Base-by-base conservation (phyloP, 225 moss, liverwort and hornwort species). In the Bryum argenteum region DNA sequence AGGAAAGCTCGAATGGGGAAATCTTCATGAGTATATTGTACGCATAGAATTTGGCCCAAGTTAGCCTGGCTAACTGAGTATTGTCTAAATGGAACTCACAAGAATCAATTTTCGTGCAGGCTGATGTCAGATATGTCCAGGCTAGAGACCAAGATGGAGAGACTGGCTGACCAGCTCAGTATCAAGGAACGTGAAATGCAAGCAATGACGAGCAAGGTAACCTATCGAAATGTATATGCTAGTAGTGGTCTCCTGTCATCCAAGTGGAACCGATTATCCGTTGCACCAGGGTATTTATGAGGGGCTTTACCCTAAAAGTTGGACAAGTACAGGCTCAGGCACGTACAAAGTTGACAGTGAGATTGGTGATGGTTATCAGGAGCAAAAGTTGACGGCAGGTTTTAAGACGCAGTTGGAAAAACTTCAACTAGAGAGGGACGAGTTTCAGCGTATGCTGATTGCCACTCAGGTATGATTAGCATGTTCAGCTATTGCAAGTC, bases 71-170 rank as follows among this genome's bases (percentile, higher is more conserved):
- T 19, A 33, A 61, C 40, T 20, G 33, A 19, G n/a, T 63, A 38
- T 26, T 66, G 6, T 61, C 14, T 47, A 22, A 16, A 15, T 45
- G 61, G 57, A 79, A 55, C 39, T 51, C 57, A 23, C 19, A 39
- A 70, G 40, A 44, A 24, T 66, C 26, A 23, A 23, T 67, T 82
- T 45, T 57, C 55, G 41, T 84, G 69, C 81, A 94, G 91, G 87
- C 61, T 86, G 54, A 87, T 90, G 83, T 97, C 96, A 74, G 96
- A 97, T 70, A 91, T 91, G 93, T 86, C 93, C 28, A 85, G 96
- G 75, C 82, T 97, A 21, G 93, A 97, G 75, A 85, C 87, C 47
- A 93, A 89, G 81, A 83, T 93, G 78, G 96, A 97, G 72, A 88
- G 96, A 69, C 76, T 91, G 60, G 80, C 90, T 57, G 79, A 82